Base-by-base conservation (phyloP, 805 yeast genomes). In the Priceomyces carsonii region DNA sequence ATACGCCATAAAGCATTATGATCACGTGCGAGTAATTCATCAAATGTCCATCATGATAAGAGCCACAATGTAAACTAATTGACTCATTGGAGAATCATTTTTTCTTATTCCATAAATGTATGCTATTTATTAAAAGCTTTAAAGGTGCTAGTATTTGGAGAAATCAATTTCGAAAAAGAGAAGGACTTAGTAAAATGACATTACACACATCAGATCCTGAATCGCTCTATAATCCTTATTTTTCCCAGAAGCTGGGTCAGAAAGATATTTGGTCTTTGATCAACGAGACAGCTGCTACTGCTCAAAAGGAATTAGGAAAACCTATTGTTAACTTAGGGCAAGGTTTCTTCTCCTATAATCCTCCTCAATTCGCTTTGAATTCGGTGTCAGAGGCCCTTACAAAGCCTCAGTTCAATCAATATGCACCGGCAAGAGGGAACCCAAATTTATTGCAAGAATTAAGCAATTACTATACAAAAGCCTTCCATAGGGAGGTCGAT, bases 241-340 rank as follows among this genome's bases (percentile, higher is more conserved):
- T 85, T 63, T 50, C 52, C 35, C 57, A 52, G 38, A 71, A 79
- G 32, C 73, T 82, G 23, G 78, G 80, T 10, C 79, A 82, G 29
- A 87, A 89, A 54, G 99, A 93, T 59, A 90, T 93, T 30, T 93
- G 99, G 99, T 75, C 95, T 2, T 66, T 93, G 45, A 86, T 95
- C 61, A 93, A 93, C 56, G 98, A 90, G 53, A 84, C 99, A 2
- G 97, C 98, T 0, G 95, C 95, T 3, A 78, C 77, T 4, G 89
- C 95, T 9, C 82, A 80, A 43, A 64, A 63, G 26, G 80, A 79
- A 29, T 59, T 77, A 23, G 89, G 88, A n/a, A 73, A 83, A 49
- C 85, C 87, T 35, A 79, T 91, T 37, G 82, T 83, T 42, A 93
- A 93, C 51, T 73, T 93, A 39, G 99, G 99, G 21, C 99, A 93